These are phyloP conservation scores for Pseudogymnoascus sp. DNA, from an alignment of 2,329 filamentous ascomycete species.

Conservation along the genomic window DNA sequence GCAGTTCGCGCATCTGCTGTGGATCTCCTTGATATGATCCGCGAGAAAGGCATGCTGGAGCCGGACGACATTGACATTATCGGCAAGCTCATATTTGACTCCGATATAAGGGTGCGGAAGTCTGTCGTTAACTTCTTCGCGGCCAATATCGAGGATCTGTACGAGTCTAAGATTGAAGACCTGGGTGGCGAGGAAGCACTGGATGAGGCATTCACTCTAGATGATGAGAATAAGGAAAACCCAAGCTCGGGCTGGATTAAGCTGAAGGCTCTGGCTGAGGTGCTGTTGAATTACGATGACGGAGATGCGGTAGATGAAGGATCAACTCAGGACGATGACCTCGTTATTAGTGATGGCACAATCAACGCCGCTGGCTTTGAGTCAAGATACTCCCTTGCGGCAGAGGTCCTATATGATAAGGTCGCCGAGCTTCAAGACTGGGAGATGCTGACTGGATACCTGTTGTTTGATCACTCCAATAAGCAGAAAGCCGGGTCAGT, in stretches of 20 bases:
- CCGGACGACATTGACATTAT: constrained; percentile 85
- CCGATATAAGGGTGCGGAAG: constrained; percentile 75
- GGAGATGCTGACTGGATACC: constrained; percentile 81
- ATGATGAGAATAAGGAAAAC: constrained; percentile 65
- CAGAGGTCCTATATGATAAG: constrained; percentile 76
- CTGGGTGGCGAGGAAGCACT: constrained; percentile 71
- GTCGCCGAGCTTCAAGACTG: constrained; percentile 75
- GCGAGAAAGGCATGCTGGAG: constrained; percentile 78
- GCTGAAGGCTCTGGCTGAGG: constrained; percentile 82
- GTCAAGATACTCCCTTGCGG: constrained; percentile 76
- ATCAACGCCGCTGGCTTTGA: constrained; percentile 60
- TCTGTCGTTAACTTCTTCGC: constrained; percentile 87
- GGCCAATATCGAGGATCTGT: constrained; percentile 74
- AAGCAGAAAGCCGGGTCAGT: constrained; percentile 40
- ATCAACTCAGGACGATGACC: constrained; percentile 40
- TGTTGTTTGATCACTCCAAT: constrained; percentile 82
- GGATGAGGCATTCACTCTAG: constrained; percentile 63
- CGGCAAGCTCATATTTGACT: constrained; percentile 81
- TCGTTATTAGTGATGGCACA: constrained; percentile 32
- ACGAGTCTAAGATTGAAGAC: constrained; percentile 71
- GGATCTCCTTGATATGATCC: constrained; percentile 70
- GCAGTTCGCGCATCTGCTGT: constrained; percentile 73
- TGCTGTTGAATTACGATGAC: constrained; percentile 70
- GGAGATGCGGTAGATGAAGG: constrained; percentile 50
- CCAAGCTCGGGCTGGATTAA: constrained; percentile 81